A percentile compares a stretch with the other conserved stretches of the same genome.
These are phyloP conservation scores for Tetrapyrgos nigripes DNA, from an alignment of 1,284 basidiomycete species.

Conservation along the genomic window DNA sequence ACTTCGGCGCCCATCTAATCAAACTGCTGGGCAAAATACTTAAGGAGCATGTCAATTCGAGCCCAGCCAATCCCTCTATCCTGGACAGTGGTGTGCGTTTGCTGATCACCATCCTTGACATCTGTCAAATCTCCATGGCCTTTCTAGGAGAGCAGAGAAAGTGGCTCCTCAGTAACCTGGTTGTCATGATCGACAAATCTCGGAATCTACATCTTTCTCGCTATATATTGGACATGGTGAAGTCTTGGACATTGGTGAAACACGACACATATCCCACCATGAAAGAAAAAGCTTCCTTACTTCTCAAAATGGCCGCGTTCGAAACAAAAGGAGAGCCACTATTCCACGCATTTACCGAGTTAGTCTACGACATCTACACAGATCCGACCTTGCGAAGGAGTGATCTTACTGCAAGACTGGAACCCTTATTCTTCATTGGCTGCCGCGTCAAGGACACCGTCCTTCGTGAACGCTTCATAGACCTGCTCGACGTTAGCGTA, in stretches of 20 bases:
- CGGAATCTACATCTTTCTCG: slow-evolving; percentile 82
- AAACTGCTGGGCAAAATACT: slow-evolving; percentile 88
- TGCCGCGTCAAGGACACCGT: slow-evolving; percentile 85
- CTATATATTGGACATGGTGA: slow-evolving; percentile 87
- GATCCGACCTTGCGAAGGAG: slow-evolving; percentile 87
- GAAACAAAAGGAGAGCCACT: slow-evolving; percentile 81
- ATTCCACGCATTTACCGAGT: slow-evolving; percentile 86
- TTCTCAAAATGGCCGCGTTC: slow-evolving; percentile 92
- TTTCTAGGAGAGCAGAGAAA: slow-evolving; percentile 75
- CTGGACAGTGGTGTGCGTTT: slow-evolving; percentile 69
- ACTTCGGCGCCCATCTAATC: slow-evolving; percentile 79
- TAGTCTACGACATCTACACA: slow-evolving; percentile 96
- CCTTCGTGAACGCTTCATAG: slow-evolving; percentile 89
- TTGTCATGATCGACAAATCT: slow-evolving; percentile 92
- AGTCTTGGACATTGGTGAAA: slow-evolving; percentile 88
- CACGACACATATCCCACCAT: slow-evolving; percentile 89
- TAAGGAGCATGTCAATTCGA: slow-evolving; percentile 84
- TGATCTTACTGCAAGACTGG: slow-evolving; percentile 93
- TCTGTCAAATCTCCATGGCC: slow-evolving; percentile 69
- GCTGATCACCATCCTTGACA: slow-evolving; percentile 73
- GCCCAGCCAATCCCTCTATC: slow-evolving; percentile 49
- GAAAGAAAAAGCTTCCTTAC: slow-evolving; percentile 93
- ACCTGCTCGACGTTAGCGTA: slow-evolving; percentile 90
- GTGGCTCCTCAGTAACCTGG: slow-evolving; percentile 78
- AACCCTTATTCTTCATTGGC: slow-evolving; percentile 93